A percentile compares a stretch with the other conserved stretches of the same genome.
Evolutionary conservation across 371 early-diverging fungal genomes (phyloP).

Genomic region (Mucor plumbeus): DNA sequence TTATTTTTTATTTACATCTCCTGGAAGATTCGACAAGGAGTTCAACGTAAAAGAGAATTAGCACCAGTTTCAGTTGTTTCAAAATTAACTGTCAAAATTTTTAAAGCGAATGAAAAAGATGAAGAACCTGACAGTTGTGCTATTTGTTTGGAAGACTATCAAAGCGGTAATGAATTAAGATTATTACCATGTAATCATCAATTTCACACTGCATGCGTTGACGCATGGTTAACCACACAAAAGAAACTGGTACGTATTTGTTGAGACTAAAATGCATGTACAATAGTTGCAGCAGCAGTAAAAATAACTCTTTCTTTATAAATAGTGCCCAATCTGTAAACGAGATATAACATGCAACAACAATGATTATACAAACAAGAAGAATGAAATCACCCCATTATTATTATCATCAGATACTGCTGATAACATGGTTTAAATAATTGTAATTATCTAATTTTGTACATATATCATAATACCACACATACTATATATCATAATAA

Average conservation of each 20-base stretch:
- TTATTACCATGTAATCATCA: slow-evolving; percentile 88
- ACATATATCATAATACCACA: background rate
- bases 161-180: slow-evolving; percentile 75
- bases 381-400: slow-evolving; percentile 15
- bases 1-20: slow-evolving; percentile 65
- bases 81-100: slow-evolving; percentile 63
- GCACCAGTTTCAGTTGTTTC: slow-evolving; percentile 73
- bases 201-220: slow-evolving; percentile 92
- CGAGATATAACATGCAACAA: slow-evolving; percentile 51
- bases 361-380: background rate
- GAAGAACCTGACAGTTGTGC: slow-evolving; percentile 77
- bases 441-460: slow-evolving; percentile 11
- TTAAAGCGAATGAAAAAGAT: slow-evolving; percentile 52
- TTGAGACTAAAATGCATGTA: slow-evolving; percentile 22
- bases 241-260: slow-evolving; percentile 66
- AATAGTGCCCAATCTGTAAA: slow-evolving; percentile 81
- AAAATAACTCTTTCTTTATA: background rate
- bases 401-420: slow-evolving; percentile 10
- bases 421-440: slow-evolving; percentile 1
- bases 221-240: slow-evolving; percentile 79
- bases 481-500: background rate
- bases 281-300: too few species aligned
- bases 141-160: slow-evolving; percentile 93
- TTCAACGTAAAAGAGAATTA: slow-evolving; percentile 61
- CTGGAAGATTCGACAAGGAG: slow-evolving; percentile 65